Evolutionary conservation across 1,284 basidiomycete genomes (phyloP), one percentile per base, ranked within the genome.

Genomic region (Trametes pubescens): DNA sequence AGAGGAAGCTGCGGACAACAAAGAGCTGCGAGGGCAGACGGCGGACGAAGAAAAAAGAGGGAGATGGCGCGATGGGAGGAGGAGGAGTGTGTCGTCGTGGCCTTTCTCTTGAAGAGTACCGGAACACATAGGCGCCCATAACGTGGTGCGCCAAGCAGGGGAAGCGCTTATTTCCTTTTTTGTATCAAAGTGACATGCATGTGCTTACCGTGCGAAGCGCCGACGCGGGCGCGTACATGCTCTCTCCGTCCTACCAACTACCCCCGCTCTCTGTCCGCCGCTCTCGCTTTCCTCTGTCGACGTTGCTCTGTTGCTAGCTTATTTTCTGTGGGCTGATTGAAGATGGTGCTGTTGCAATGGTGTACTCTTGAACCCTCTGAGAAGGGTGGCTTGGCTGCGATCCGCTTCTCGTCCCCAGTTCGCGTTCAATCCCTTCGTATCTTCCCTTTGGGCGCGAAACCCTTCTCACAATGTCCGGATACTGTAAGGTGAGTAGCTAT

Each of bases 341-440:
- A 29, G 13, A 68, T 65, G 62, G 79, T 82, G 66, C 78, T 91
- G 24, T 76, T 93, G 66, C 86, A 89, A 70, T 93, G 88, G 86
- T 87, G 83, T 47, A 86, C 83, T n/a, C 76, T 93, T 62, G 75
- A 80, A 32, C 89, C 90, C 0, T 77, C 84, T 44, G 85, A 84
- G 8, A 77, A 82, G 1, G 85, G 84, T 3, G 80, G 82, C 64
- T 75, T 92, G 18, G 87, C 88, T 53, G 89, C 90, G 5, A 78
- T 92, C 40, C 83, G 89, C 26, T 92, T 91, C 75, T 76, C 83
- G 2, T 78, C 80, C 2, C 85, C 89, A 9, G 84, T 92, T 21
- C 83, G 84, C 60, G 79, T 92, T n/a, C 80, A 84, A 5, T 84
- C 82, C 4, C 81, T 92, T 53, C 80, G 84, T 43, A 81, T 92